phyloP scores from a whole-genome alignment of 768 basidiomycete species.

The Tylopilus subfusipes region DNA sequence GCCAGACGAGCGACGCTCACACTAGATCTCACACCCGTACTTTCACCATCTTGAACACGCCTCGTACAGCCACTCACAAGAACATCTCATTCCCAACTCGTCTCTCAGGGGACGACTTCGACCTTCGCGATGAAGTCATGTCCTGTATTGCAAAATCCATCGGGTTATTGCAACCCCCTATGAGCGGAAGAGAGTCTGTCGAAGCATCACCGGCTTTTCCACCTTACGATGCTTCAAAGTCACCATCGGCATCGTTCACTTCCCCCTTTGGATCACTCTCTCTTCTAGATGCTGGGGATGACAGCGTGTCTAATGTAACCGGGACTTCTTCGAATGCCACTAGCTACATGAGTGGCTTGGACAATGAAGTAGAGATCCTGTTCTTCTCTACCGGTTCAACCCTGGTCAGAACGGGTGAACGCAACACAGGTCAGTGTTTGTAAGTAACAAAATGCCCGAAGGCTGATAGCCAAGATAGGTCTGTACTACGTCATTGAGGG shows the following conservation, averaged over 20 bases:
- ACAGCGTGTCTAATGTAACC: constrained; percentile 60
- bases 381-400: constrained; percentile 86
- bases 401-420: constrained; percentile 85
- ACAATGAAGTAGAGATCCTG: constrained; percentile 95
- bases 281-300: constrained; percentile 67
- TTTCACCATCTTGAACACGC: constrained; percentile 50
- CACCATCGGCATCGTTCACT: constrained; percentile 39
- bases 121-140: constrained; percentile 96
- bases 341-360: constrained; percentile 72
- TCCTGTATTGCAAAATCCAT: constrained; percentile 97
- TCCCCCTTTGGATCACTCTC: constrained; percentile 76
- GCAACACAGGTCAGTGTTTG: constrained; percentile 64
- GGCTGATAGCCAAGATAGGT: constrained; percentile 38
- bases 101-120: constrained; percentile 67
- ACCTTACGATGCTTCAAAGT: constrained; percentile 41
- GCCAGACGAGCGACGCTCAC: constrained; percentile 43
- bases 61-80: constrained; percentile 36
- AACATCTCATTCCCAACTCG: constrained; percentile 20
- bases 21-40: constrained; percentile 46
- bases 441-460: not conserved
- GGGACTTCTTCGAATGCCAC: constrained; percentile 51
- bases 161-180: constrained; percentile 83
- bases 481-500: constrained; percentile 96
- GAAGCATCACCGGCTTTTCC: constrained; percentile 64
- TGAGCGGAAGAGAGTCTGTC: constrained; percentile 62